Percentiles rank a stretch among this genome's conserved stretches.
These are phyloP conservation scores for Exophiala calicioides DNA, from an alignment of 2,329 filamentous ascomycete species.

Conservation along the genomic window DNA sequence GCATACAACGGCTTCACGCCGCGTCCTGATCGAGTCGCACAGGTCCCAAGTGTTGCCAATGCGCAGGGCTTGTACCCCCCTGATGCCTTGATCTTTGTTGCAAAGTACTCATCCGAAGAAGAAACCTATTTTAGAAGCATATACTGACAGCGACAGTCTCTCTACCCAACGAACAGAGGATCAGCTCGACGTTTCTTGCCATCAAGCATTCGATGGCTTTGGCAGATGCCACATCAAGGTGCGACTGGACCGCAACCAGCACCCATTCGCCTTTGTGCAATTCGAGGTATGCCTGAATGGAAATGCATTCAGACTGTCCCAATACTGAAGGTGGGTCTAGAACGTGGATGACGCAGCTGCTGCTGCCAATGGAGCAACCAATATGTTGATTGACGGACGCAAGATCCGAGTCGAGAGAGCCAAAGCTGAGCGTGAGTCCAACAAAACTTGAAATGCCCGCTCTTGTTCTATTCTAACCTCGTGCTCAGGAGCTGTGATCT, in stretches of 20 bases:
- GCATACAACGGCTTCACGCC: slow-evolving; percentile 15
- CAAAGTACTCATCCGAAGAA: slow-evolving; percentile 37
- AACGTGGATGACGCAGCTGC: slow-evolving; percentile 34
- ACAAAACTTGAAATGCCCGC: too few species aligned
- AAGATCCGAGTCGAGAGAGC: slow-evolving; percentile 29
- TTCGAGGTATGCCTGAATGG: slow-evolving; percentile 36
- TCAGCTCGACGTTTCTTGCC: slow-evolving; percentile 35
- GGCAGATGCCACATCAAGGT: slow-evolving; percentile 41
- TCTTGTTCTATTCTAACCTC: slow-evolving; percentile 3
- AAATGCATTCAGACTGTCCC: neutral
- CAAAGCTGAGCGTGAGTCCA: slow-evolving; percentile 30
- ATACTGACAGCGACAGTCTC: slow-evolving; percentile 29
- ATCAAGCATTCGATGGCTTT: slow-evolving; percentile 35
- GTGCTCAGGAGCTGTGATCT: slow-evolving; percentile 27
- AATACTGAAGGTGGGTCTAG: slow-evolving; percentile 28
- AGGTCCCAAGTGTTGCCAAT: slow-evolving; percentile 36
- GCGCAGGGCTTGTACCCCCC: slow-evolving; percentile 42
- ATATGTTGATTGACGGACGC: slow-evolving; percentile 27
- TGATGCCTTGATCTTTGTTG: slow-evolving; percentile 41
- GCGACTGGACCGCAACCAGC: slow-evolving; percentile 36
- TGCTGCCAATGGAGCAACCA: slow-evolving; percentile 26
- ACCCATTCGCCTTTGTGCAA: slow-evolving; percentile 43
- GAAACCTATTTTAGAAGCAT: slow-evolving; percentile 11
- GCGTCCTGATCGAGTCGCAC: slow-evolving; percentile 34
- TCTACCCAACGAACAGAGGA: slow-evolving; percentile 33